phyloP scores from a whole-genome alignment of 805 yeast genomes.

The Yamadazyma ubonensis region DNA sequence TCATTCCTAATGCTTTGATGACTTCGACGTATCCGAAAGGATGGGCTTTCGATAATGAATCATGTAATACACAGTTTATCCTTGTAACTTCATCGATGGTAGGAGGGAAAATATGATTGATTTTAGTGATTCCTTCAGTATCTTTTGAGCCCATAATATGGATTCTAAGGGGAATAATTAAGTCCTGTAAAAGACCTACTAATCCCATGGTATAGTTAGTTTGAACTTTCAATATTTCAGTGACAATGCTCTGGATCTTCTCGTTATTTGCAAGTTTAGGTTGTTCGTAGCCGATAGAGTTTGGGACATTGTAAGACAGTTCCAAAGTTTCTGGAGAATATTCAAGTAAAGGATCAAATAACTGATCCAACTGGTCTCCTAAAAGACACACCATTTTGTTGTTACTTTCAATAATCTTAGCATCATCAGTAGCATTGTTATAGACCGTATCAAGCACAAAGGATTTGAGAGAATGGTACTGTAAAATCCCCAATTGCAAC shows the following conservation, averaged over 20 bases:
- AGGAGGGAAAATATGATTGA: slow-evolving; percentile 86
- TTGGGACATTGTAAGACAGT: slow-evolving; percentile 64
- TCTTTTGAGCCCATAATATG: slow-evolving; percentile 57
- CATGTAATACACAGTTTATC: slow-evolving; percentile 80
- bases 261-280: slow-evolving; percentile 19
- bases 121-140: slow-evolving; percentile 56
- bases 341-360: slow-evolving; percentile 87
- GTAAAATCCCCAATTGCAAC: slow-evolving; percentile 57
- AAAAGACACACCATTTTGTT: slow-evolving; percentile 72
- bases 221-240: slow-evolving; percentile 70
- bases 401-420: slow-evolving; percentile 56
- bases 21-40: slow-evolving; percentile 75
- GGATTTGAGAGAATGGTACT: slow-evolving; percentile 49
- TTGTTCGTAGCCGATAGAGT: slow-evolving; percentile 14
- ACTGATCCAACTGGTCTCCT: slow-evolving; percentile 83
- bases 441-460: slow-evolving; percentile 74
- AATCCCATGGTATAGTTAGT: slow-evolving; percentile 69
- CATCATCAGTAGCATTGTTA: slow-evolving; percentile 28
- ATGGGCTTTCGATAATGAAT: slow-evolving; percentile 64
- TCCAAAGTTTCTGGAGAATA: slow-evolving; percentile 90
- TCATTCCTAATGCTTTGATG: slow-evolving; percentile 73
- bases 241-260: slow-evolving; percentile 52
- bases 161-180: slow-evolving; percentile 75
- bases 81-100: slow-evolving; percentile 93
- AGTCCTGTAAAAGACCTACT: slow-evolving; percentile 73